phyloP scores from a whole-genome alignment of 1,284 basidiomycete species.

The Takashimella tepidaria region DNA sequence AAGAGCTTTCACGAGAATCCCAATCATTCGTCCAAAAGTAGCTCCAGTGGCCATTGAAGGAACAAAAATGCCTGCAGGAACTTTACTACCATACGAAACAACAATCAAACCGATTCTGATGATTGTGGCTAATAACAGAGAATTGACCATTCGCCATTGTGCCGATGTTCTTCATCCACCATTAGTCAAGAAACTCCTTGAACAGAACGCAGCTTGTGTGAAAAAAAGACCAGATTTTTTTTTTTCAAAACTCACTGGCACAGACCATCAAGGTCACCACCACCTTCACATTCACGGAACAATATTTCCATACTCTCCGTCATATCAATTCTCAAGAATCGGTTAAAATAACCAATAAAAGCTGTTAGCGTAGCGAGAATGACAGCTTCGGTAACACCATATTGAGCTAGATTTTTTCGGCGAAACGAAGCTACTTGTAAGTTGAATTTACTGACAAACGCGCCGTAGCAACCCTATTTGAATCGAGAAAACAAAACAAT shows the following conservation, averaged over 20 bases:
- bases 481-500: too few species aligned
- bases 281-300: constrained; percentile 93
- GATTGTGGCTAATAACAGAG: constrained; percentile 83
- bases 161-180: constrained; percentile 79
- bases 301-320: constrained; percentile 94
- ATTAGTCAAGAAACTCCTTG: too few species aligned
- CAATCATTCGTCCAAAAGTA: constrained; percentile 91
- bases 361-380: constrained; percentile 82
- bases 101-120: constrained; percentile 82
- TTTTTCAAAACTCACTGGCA: constrained; percentile 82
- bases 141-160: constrained; percentile 94
- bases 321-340: constrained; percentile 96
- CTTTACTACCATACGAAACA: constrained; percentile 91
- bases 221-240: too few species aligned
- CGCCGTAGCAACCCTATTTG: constrained; percentile 91
- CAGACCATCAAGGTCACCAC: constrained; percentile 82
- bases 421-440: constrained; percentile 91
- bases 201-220: too few species aligned
- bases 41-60: constrained; percentile 98
- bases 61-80: constrained; percentile 95
- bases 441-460: constrained; percentile 95
- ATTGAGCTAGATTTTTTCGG: constrained; percentile 74
- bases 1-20: constrained; percentile 89
- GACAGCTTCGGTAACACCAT: constrained; percentile 86
- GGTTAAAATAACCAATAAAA: constrained; percentile 87